A percentile compares a stretch with the other conserved stretches of the same genome.
Evolutionary conservation across 306 rosid genomes (phyloP).

Genomic region (Alnus glutinosa): DNA sequence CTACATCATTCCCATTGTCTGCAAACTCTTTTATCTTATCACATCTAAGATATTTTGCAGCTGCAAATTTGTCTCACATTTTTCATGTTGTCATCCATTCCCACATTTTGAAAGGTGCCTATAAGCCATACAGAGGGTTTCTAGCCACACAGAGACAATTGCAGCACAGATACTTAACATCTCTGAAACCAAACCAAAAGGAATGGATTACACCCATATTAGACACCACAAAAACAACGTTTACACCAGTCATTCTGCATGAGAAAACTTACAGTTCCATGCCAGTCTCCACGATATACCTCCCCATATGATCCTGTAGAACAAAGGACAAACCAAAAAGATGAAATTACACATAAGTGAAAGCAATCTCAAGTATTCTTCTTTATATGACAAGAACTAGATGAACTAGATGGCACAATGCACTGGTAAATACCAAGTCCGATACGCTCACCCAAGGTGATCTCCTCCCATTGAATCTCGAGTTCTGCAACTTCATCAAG

Average conservation of each 20-base stretch:
- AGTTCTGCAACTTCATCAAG: constrained; percentile 86
- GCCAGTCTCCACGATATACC: constrained; percentile 96
- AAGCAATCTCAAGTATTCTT: constrained; percentile 28
- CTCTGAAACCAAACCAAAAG: constrained; percentile 18
- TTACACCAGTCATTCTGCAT: constrained; percentile 11
- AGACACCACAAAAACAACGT: constrained; percentile 22
- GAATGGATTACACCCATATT: constrained; percentile 2
- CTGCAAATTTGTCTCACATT: background rate
- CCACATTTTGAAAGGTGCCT: background rate
- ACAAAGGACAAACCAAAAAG: constrained; percentile 25
- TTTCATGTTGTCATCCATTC: background rate
- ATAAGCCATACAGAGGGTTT: background rate
- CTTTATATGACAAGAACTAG: constrained; percentile 26
- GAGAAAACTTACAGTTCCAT: constrained; percentile 86
- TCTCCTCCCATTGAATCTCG: constrained; percentile 92
- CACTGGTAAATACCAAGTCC: constrained; percentile 84
- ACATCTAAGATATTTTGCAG: background rate
- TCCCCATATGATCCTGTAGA: constrained; percentile 96
- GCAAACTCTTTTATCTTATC: background rate
- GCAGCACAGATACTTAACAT: constrained; percentile 18
- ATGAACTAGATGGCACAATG: constrained; percentile 34
- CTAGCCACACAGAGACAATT: background rate
- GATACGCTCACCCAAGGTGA: constrained; percentile 87
- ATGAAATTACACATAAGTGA: constrained; percentile 24
- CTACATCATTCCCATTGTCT: background rate